These are phyloP conservation scores for Mycena citricolor DNA, from an alignment of 1,284 basidiomycete genomes.

Conservation along the genomic window DNA sequence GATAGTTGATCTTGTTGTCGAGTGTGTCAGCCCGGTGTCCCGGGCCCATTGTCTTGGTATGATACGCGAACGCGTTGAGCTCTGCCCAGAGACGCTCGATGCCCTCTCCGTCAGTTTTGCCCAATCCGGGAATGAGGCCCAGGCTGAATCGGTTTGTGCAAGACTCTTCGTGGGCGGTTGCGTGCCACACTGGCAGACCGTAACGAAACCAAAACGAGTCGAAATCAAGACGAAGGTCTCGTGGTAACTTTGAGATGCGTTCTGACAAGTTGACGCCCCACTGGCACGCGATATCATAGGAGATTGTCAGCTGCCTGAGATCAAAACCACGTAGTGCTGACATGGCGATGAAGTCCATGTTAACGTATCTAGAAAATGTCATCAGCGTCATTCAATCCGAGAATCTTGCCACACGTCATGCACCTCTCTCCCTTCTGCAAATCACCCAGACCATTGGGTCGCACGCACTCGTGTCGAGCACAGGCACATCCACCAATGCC, in stretches of 20 bases:
- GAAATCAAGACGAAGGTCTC: too few relatives aligned
- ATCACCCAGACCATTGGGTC: conserved; percentile 20
- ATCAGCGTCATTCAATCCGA: too few relatives aligned
- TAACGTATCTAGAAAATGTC: conserved; percentile 10
- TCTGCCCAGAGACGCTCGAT: conserved; percentile 28
- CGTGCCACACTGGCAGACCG: neutral
- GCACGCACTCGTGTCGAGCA: conserved; percentile 17
- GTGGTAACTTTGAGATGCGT: neutral
- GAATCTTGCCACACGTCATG: too few relatives aligned
- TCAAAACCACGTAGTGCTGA: neutral
- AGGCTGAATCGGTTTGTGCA: conserved; percentile 14
- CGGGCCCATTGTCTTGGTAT: conserved; percentile 29
- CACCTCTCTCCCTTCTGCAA: conserved; percentile 24
- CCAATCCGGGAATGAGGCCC: conserved; percentile 23
- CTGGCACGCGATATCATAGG: conserved; percentile 35
- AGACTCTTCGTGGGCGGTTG: neutral
- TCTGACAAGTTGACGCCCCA: neutral
- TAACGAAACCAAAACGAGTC: neutral
- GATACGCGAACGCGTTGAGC: conserved; percentile 22
- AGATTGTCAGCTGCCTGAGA: conserved; percentile 58
- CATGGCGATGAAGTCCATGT: conserved; percentile 17
- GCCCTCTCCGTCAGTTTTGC: conserved; percentile 29
- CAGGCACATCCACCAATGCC: conserved; percentile 18
- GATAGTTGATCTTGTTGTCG: conserved; percentile 24
- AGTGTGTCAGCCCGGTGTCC: conserved; percentile 26